Evolutionary conservation across 805 yeast species (phyloP).

Genomic region (Spathaspora arborariae): DNA sequence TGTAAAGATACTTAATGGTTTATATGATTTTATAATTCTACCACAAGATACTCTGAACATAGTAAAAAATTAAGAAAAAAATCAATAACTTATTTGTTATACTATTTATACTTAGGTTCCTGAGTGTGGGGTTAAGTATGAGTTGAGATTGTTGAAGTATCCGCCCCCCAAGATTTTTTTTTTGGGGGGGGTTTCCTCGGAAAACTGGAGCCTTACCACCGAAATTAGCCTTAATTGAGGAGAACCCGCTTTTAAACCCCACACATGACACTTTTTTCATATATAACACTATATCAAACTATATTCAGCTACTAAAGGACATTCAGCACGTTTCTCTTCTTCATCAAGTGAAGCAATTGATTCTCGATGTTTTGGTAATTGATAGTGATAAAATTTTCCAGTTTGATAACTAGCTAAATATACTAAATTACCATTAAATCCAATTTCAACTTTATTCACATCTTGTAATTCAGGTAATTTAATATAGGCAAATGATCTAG

Average conservation of each 20-base stretch:
- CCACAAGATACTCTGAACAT: not conserved
- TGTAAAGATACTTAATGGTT: not conserved
- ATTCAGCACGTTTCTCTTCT: constrained; percentile 26
- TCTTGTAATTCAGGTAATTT: constrained; percentile 26
- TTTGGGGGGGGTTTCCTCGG: not conserved
- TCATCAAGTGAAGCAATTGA: constrained; percentile 8
- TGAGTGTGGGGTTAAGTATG: not conserved
- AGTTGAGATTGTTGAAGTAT: not conserved
- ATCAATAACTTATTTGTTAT: not conserved
- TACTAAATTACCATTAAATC: constrained; percentile 30
- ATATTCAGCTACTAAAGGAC: constrained; percentile 26
- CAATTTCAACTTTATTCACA: constrained; percentile 30
- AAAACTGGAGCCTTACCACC: not conserved
- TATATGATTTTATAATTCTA: not conserved
- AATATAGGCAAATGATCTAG: constrained; percentile 39
- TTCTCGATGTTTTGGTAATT: constrained; percentile 19
- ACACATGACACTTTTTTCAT: not conserved
- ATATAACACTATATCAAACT: not conserved
- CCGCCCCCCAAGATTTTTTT: not conserved
- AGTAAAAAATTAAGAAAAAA: not conserved
- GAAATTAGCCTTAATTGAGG: too few relatives aligned
- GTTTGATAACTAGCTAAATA: constrained; percentile 36
- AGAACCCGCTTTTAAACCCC: too few relatives aligned
- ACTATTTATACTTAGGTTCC: not conserved
- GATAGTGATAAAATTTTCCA: constrained; percentile 37